Conservation (phyloP, 352 stramenopile genomes). For the Pythium sp. region DNA sequence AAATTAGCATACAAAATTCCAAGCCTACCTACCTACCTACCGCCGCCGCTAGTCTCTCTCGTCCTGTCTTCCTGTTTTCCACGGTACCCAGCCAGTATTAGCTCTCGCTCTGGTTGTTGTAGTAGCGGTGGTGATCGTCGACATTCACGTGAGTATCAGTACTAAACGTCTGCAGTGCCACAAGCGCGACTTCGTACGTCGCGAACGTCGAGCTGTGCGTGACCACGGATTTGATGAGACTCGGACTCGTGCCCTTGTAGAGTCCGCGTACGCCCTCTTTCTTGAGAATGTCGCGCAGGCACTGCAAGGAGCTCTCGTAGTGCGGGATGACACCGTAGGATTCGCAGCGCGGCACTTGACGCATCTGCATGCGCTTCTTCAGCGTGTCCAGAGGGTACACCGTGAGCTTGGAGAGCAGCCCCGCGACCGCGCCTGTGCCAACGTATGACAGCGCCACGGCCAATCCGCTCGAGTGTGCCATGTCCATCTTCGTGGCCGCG, state of each 20-base stretch:
- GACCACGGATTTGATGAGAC: constrained; percentile 80
- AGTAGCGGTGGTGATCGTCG: background rate
- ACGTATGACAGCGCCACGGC: constrained; percentile 51
- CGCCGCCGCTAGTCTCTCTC: background rate
- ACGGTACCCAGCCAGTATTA: background rate
- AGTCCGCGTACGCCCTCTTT: constrained; percentile 64
- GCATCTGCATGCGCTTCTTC: constrained; percentile 95
- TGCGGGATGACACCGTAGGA: constrained; percentile 67
- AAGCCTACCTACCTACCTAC: background rate
- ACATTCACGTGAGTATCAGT: constrained; percentile 10
- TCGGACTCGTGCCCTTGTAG: constrained; percentile 79
- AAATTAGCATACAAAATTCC: constrained; percentile 1
- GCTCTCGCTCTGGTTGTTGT: background rate
- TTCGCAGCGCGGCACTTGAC: constrained; percentile 53
- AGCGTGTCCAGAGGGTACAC: constrained; percentile 95
- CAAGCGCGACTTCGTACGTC: constrained; percentile 65
- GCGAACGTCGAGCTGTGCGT: constrained; percentile 75
- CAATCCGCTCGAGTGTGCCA: constrained; percentile 17
- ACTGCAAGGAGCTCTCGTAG: constrained; percentile 64
- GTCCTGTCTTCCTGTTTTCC: background rate
- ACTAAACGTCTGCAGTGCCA: constrained; percentile 31
- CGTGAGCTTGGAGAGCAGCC: constrained; percentile 88
- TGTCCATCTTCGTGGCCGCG: constrained; percentile 21
- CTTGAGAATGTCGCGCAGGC: constrained; percentile 53
- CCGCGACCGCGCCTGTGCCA: constrained; percentile 83